A percentile compares a stretch with the other conserved stretches of the same genome.
These are phyloP conservation scores for Phytophthora sojae DNA, from an alignment of 352 stramenopile genomes.

Conservation along the genomic window DNA sequence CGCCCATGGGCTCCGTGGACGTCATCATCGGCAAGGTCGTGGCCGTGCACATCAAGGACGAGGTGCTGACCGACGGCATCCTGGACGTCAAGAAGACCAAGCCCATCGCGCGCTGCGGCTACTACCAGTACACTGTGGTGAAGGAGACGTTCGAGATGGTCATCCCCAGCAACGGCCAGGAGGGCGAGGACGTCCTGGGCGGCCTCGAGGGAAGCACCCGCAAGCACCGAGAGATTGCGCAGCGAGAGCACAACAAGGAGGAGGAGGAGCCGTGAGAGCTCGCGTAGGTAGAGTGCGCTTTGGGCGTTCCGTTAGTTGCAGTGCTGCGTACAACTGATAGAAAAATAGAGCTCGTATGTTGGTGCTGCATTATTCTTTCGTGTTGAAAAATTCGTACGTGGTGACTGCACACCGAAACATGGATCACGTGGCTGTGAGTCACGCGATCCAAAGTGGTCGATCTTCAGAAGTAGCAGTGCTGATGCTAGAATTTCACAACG, in stretches of 20 bases:
- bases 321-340: not conserved
- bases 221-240: slow-evolving; percentile 34
- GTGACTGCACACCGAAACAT: no score
- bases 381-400: slow-evolving; percentile 12
- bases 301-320: not conserved
- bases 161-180: slow-evolving; percentile 37
- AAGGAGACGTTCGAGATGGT: slow-evolving; percentile 46
- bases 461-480: no score
- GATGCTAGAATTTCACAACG: no score
- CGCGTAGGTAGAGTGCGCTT: not conserved
- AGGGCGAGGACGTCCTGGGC: slow-evolving; percentile 31
- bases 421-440: no score
- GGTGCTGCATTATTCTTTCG: not conserved
- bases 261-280: slow-evolving; percentile 17
- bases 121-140: slow-evolving; percentile 45
- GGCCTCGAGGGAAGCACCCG: slow-evolving; percentile 38
- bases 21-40: slow-evolving; percentile 47
- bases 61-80: slow-evolving; percentile 41
- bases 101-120: slow-evolving; percentile 40
- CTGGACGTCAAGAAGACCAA: slow-evolving; percentile 47
- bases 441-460: no score
- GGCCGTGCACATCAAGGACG: slow-evolving; percentile 44
- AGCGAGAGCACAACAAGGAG: slow-evolving; percentile 22
- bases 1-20: slow-evolving; percentile 42
- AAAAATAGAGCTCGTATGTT: slow-evolving; percentile 5